Percentiles rank a stretch among this genome's conserved stretches.
These are phyloP conservation scores for Carex cristatella DNA, from an alignment of 176 grass and related monocot species.

Conservation along the genomic window DNA sequence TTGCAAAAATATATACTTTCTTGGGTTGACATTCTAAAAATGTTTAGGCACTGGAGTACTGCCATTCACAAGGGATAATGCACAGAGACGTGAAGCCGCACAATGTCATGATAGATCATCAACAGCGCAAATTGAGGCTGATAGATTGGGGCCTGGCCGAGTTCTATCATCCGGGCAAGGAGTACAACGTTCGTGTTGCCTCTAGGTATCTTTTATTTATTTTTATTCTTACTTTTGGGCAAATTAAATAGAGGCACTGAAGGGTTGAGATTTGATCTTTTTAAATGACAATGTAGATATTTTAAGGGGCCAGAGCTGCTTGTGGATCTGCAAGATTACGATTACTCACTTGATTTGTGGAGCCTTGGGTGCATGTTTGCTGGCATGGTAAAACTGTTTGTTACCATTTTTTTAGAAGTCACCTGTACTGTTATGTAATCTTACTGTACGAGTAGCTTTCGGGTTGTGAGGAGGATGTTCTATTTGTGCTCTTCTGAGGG, in stretches of 20 bases:
- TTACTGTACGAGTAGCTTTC: background rate
- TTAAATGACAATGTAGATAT: slow-evolving; percentile 15
- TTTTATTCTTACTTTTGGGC: background rate
- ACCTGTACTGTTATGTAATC: background rate
- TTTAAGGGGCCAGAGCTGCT: slow-evolving; percentile 87
- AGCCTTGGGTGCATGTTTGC: slow-evolving; percentile 99
- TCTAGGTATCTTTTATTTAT: slow-evolving; percentile 51
- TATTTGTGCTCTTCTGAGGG: background rate
- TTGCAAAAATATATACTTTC: background rate
- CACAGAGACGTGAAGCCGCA: slow-evolving; percentile 96
- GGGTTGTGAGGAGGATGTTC: background rate
- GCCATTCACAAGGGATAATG: slow-evolving; percentile 93
- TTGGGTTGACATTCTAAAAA: slow-evolving; percentile 1
- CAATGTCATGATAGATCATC: slow-evolving; percentile 97
- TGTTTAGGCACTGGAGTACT: slow-evolving; percentile 98
- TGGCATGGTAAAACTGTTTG: slow-evolving; percentile 60
- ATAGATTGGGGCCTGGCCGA: slow-evolving; percentile 99
- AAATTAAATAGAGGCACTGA: background rate
- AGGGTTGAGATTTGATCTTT: background rate
- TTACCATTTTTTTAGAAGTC: background rate
- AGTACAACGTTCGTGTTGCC: slow-evolving; percentile 96
- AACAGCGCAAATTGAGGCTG: slow-evolving; percentile 69
- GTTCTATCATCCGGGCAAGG: slow-evolving; percentile 90
- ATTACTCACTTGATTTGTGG: slow-evolving; percentile 98
- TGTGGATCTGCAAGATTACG: slow-evolving; percentile 96